Conservation (phyloP, 176 grass and related monocot species). For the Paspalum vaginatum region DNA sequence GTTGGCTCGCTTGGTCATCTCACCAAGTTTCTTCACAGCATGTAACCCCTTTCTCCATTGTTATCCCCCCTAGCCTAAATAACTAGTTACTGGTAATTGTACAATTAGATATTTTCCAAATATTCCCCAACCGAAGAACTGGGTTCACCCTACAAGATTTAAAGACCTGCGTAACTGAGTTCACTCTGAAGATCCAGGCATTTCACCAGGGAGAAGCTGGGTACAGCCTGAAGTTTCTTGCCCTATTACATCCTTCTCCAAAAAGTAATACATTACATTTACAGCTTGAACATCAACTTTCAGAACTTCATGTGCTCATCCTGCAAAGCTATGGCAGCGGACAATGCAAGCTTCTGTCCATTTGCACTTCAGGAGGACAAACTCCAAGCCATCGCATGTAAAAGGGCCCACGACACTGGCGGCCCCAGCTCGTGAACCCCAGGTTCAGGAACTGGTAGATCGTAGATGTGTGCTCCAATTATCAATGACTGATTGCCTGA, state of each 20-base stretch:
- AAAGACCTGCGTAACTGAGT: neutral
- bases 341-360: conserved; percentile 62
- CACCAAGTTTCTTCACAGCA: neutral
- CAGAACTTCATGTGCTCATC: conserved; percentile 77
- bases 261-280: neutral
- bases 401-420: conserved; percentile 83
- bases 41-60: conserved; percentile 1
- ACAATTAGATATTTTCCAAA: conserved; percentile 24
- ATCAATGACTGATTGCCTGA: conserved; percentile 63
- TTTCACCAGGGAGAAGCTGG: conserved; percentile 2
- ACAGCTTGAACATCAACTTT: conserved; percentile 68
- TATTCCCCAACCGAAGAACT: neutral
- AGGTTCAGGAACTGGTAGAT: conserved; percentile 83
- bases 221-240: conserved; percentile 21
- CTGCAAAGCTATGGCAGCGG: conserved; percentile 73
- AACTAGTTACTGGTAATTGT: conserved; percentile 1
- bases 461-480: conserved; percentile 63
- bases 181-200: conserved; percentile 2
- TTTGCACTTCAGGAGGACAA: conserved; percentile 62
- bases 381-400: conserved; percentile 62
- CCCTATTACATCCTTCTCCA: conserved; percentile 10
- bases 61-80: neutral
- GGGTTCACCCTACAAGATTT: neutral
- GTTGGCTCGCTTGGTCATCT: neutral
- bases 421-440: conserved; percentile 74